Base-by-base conservation (phyloP, 2,329 filamentous ascomycete species). In the Neonectria sp. region DNA sequence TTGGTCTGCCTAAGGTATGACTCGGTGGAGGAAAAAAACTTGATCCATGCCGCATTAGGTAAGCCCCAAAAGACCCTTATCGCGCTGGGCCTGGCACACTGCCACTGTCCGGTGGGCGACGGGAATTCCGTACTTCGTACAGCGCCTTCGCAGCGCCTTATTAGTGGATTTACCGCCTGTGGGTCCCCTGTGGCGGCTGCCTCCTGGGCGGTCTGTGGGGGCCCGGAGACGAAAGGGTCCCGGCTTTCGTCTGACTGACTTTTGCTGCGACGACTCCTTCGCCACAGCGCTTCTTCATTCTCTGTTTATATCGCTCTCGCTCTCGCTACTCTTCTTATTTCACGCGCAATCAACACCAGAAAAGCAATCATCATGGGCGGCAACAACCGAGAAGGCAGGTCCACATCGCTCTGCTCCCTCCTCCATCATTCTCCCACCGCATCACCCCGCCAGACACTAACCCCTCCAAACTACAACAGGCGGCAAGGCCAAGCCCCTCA, bases 401-500 rank as follows among this genome's bases (percentile, higher is more conserved):
- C 25, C 27, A 27, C 2, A n/a, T 25, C 55, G 27, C 55, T 24
- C 31, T 15, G 27, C 60, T 25, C 25, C 15, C 46, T 35, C 33
- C 31, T 45, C 17, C 56, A 56, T 48, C 46, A 57, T 60, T 57
- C 61, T 63, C 40, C 62, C 63, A 63, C 46, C 48, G n/a, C 59
- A 56, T 45, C 53, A 55, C 63, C 57, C 65, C 63, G 53, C n/a
- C 31, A 56, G 37, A 15, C 52, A 62, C 63, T 76, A 67, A 75
- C 74, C 72, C 72, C 69, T 73, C 74, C 62, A 61, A 69, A 61
- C 52, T 55, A 67, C 45, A 94, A 66, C 51, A 95, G 93, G 92
- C 81, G 93, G 93, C 86, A 95, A 95, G 87, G 90, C 85, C 75
- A 94, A 95, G 89, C 93, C 93, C 75, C 86, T 94, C 83, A 98